These are phyloP conservation scores for Aschersonia sp. DNA, from an alignment of 2,329 filamentous ascomycete species.

Conservation along the genomic window DNA sequence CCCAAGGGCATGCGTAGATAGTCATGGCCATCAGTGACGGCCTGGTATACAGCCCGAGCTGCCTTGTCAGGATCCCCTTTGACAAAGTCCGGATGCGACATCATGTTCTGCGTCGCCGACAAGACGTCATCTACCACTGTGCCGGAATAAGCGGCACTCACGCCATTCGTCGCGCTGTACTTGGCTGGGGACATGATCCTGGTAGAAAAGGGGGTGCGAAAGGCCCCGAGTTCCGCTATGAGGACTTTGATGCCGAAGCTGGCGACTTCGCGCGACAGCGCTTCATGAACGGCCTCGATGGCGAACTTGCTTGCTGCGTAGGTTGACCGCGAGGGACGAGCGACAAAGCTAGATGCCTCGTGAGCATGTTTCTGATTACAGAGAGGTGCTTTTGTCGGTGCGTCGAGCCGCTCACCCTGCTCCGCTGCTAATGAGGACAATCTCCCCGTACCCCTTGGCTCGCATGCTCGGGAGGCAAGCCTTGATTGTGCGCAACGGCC, in stretches of 20 bases:
- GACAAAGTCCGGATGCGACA: not conserved
- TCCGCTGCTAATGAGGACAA: slow-evolving; percentile 32
- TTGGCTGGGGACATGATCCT: not conserved
- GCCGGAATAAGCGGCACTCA: slow-evolving; percentile 13
- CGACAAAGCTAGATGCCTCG: not conserved
- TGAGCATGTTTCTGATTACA: not conserved
- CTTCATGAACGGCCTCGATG: slow-evolving; percentile 25
- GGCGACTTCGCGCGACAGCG: slow-evolving; percentile 25
- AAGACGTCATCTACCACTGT: slow-evolving; percentile 7
- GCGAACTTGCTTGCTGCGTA: slow-evolving; percentile 33
- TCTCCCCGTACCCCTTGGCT: slow-evolving; percentile 20
- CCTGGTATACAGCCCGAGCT: not conserved
- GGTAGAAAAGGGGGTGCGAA: slow-evolving; percentile 30
- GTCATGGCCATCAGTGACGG: not conserved
- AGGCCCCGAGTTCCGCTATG: slow-evolving; percentile 33
- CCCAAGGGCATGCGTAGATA: not conserved
- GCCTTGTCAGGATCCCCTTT: slow-evolving; percentile 1
- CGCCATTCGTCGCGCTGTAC: slow-evolving; percentile 6
- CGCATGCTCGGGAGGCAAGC: slow-evolving; percentile 33
- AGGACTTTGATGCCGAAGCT: slow-evolving; percentile 27
- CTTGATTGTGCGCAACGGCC: slow-evolving; percentile 29
- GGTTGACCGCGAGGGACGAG: slow-evolving; percentile 15
- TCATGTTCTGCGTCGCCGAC: not conserved
- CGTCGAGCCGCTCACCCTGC: slow-evolving; percentile 16
- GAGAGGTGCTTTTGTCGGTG: not conserved